These are phyloP conservation scores for Lodderomyces orthopsilosis DNA, from an alignment of 1,139 yeast species.

Conservation along the genomic window DNA sequence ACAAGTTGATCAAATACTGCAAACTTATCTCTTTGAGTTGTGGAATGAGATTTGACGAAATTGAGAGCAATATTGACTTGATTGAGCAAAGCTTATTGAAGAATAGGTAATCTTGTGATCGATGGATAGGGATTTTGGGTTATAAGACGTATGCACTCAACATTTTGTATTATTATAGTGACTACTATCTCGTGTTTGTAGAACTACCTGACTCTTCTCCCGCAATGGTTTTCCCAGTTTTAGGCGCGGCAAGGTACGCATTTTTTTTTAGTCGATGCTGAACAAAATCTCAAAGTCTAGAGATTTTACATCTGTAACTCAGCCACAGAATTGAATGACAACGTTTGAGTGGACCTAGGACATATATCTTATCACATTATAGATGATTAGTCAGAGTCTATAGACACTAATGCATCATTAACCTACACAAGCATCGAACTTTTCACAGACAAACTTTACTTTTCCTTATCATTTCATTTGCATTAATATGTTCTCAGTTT, in stretches of 20 bases:
- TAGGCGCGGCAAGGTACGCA: no score
- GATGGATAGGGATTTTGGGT: background rate
- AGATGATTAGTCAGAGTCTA: background rate
- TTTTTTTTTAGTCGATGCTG: no score
- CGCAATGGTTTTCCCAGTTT: background rate
- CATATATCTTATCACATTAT: background rate
- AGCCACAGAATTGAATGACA: background rate
- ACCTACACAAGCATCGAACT: background rate
- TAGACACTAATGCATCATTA: background rate
- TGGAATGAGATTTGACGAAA: slow-evolving; percentile 43
- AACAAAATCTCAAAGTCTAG: background rate
- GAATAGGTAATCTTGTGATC: slow-evolving; percentile 4
- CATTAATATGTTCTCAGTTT: background rate
- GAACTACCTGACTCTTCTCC: no score
- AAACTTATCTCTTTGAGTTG: slow-evolving; percentile 44
- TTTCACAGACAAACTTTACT: background rate
- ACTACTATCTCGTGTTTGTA: no score
- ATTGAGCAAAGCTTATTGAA: slow-evolving; percentile 36
- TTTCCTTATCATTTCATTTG: background rate
- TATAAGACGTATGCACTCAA: background rate
- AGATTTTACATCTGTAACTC: background rate
- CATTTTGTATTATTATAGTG: background rate
- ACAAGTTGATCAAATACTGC: slow-evolving; percentile 41
- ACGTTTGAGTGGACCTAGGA: no score
- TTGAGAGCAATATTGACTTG: slow-evolving; percentile 41